These are phyloP conservation scores for Talaromyces atroroseus DNA, from an alignment of 2,329 filamentous ascomycete genomes.

Conservation along the genomic window DNA sequence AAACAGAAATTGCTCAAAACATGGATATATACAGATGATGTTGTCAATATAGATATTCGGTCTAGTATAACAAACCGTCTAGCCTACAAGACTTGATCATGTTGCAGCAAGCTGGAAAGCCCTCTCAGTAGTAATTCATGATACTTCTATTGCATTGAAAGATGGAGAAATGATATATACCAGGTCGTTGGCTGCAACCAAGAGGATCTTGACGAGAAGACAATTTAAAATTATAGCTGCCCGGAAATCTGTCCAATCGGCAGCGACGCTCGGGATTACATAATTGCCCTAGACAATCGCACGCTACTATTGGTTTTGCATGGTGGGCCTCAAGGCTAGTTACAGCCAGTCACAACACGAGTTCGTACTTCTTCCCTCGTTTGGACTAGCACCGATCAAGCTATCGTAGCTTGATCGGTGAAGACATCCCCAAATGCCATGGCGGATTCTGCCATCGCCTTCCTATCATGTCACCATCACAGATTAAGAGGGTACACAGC, in stretches of 20 bases:
- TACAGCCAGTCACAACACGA: neutral
- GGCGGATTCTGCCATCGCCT: neutral
- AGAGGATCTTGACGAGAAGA: no score
- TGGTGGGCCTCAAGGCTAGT: neutral
- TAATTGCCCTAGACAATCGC: neutral
- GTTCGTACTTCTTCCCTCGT: slow-evolving; percentile 1
- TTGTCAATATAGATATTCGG: no score
- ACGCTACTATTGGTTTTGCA: neutral
- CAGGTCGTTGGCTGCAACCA: no score
- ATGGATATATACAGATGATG: no score
- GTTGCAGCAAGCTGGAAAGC: no score
- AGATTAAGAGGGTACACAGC: neutral
- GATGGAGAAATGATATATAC: no score
- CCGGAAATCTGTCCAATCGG: neutral
- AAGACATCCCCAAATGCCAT: no score
- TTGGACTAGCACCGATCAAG: neutral
- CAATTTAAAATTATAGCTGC: no score
- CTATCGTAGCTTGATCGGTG: neutral
- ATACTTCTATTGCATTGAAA: no score
- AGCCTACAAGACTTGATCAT: no score
- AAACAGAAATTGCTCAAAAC: neutral
- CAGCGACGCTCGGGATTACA: neutral
- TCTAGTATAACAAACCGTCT: no score
- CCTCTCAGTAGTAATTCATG: no score
- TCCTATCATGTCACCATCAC: neutral